Percentiles rank a stretch among this genome's conserved stretches.
Evolutionary conservation across 2,329 filamentous ascomycete genomes (phyloP).

Genomic region (Microascus cirrosus): DNA sequence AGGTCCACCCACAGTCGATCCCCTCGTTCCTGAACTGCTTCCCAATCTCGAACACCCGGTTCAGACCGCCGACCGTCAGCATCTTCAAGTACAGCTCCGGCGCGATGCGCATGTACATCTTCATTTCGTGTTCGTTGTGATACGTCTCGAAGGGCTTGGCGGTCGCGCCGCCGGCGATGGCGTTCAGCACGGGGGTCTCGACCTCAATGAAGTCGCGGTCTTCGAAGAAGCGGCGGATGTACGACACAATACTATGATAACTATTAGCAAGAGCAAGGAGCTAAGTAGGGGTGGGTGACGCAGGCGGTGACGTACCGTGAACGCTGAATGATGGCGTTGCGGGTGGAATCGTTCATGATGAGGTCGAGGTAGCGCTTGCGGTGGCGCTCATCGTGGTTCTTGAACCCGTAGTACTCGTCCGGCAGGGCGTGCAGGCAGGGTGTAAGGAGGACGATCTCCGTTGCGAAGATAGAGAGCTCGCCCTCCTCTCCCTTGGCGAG

Average conservation of each 20-base stretch:
- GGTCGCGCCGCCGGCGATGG: conserved; percentile 89
- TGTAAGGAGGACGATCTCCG: conserved; percentile 72
- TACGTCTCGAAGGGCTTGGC: conserved; percentile 88
- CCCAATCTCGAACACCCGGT: conserved; percentile 92
- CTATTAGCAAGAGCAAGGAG: not conserved
- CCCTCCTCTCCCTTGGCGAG: conserved; percentile 67
- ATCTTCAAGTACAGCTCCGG: conserved; percentile 97
- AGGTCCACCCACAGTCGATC: conserved; percentile 20
- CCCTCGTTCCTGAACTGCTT: conserved; percentile 93
- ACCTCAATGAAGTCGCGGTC: conserved; percentile 83
- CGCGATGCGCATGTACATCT: conserved; percentile 89
- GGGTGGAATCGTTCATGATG: conserved; percentile 86
- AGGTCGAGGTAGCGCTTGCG: conserved; percentile 90
- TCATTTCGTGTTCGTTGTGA: conserved; percentile 92
- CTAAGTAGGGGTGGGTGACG: too few species aligned
- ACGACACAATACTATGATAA: conserved; percentile 55
- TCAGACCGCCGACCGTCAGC: conserved; percentile 83
- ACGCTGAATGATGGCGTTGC: conserved; percentile 74
- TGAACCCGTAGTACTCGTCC: conserved; percentile 85
- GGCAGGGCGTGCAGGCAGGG: conserved; percentile 89
- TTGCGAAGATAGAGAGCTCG: conserved; percentile 88
- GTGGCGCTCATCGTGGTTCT: conserved; percentile 88
- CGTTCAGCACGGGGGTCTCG: conserved; percentile 95
- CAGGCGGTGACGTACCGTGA: conserved; percentile 27
- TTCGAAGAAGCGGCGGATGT: conserved; percentile 83